Evolutionary conservation across 176 grass and related monocot genomes (phyloP).

Genomic region (Otatea glauca): DNA sequence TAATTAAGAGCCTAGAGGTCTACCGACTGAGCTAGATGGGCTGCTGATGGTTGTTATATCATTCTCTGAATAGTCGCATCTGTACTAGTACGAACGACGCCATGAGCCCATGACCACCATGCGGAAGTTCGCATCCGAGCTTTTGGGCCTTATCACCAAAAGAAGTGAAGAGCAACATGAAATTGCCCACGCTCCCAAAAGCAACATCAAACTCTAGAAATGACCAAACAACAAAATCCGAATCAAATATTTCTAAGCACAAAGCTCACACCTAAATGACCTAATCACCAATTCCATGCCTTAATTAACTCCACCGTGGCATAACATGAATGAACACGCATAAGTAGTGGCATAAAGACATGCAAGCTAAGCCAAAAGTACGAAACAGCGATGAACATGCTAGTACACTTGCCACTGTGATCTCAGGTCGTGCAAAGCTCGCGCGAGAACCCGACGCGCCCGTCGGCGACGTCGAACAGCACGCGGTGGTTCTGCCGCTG

Average conservation of each 20-base stretch:
- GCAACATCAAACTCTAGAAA: not conserved
- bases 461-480: conserved; percentile 69
- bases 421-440: conserved; percentile 58
- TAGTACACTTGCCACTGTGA: not conserved
- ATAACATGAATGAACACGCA: not conserved
- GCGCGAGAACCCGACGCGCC: conserved; percentile 70
- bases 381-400: not conserved
- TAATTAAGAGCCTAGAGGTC: too few relatives aligned
- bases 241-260: not conserved
- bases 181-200: not conserved
- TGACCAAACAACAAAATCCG: not conserved
- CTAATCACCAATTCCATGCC: not conserved
- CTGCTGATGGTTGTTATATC: too few relatives aligned
- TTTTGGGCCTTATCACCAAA: not conserved
- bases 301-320: not conserved
- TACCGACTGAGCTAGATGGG: too few relatives aligned
- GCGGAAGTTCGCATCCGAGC: too few relatives aligned
- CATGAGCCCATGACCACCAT: too few relatives aligned
- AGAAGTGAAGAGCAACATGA: not conserved
- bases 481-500: conserved; percentile 89
- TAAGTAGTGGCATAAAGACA: not conserved
- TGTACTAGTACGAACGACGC: too few relatives aligned
- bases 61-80: too few relatives aligned
- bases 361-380: not conserved
- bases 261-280: not conserved